Base-by-base conservation (phyloP, 805 yeast species). In the Kazachstania kunashirensis region DNA sequence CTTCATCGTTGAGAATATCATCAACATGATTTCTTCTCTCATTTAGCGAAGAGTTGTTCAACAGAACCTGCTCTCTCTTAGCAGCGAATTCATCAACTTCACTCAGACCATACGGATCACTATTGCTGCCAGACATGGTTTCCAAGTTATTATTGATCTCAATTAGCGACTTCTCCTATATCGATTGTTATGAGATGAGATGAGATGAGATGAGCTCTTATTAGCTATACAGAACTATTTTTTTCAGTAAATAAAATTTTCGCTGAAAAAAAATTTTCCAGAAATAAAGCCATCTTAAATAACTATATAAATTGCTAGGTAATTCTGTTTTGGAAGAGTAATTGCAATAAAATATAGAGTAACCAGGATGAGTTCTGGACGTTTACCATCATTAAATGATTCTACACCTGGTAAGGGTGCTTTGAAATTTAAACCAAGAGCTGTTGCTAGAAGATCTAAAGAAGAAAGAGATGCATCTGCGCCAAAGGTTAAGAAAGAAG, bases 381-480 rank as follows among this genome's bases (percentile, higher is more conserved):
- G 64, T 34, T 45, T 59, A 34, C 62, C 62, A n/a, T 47, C 62
- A n/a, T 41, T 59, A 30, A 53, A 39, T 14, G 47, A 40, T 20
- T 31, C 36, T 21, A n/a, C 40, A 12, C 38, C 17, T 20, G 29
- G 36, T 20, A 52, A 75, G 48, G 72, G 83, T 6, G 66, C 75
- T 2, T 62, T 81, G 42, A 79, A 80, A 57, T 88, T 88, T 61
- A 77, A 78, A 57, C 96, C 96, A 2, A 88, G 88, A 57, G 79
- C 70, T 2, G 95, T 88, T 29, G 86, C 86, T 0, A 68, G 96
- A 59, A 76, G 84, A 54, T 64, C 85, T 9, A 79, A 84, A 47
- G 88, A 83, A 47, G 95, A 85, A 48, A 67, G 95, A 55, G 95
- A 77, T 16, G 77, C 82, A 19, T 72, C 74, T 37, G 88, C 86